These are phyloP conservation scores for Solanum pinnatisectum DNA, from an alignment of 257 asterid genomes.

Conservation along the genomic window DNA sequence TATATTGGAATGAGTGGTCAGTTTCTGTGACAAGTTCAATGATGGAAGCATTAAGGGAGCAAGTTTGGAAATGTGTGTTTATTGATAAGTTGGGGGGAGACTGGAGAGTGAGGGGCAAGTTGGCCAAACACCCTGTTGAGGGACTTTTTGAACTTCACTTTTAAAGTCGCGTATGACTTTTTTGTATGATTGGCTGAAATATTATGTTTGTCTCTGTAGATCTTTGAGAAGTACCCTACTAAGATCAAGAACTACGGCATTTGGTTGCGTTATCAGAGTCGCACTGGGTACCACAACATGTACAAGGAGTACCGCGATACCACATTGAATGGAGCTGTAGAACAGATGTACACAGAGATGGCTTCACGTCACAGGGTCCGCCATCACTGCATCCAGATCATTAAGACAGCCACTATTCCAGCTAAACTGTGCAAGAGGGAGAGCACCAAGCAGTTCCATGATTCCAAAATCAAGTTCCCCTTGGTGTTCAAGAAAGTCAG, in stretches of 20 bases:
- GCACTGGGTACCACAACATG: not conserved
- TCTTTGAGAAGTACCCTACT: slow-evolving; percentile 1
- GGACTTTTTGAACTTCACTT: not conserved
- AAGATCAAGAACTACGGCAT: not conserved
- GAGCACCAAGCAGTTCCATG: not conserved
- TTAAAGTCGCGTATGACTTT: not conserved
- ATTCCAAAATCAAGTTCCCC: not conserved
- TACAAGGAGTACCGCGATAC: slow-evolving; percentile 2
- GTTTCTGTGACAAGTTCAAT: not conserved
- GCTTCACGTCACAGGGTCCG: slow-evolving; percentile 4
- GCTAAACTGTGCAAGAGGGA: not conserved
- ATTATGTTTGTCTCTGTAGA: not conserved
- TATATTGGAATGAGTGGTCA: not conserved
- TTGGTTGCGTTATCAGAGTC: not conserved
- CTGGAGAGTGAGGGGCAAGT: not conserved
- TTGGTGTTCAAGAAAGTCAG: not conserved
- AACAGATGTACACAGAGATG: slow-evolving; percentile 1
- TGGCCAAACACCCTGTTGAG: not conserved
- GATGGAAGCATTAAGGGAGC: not conserved
- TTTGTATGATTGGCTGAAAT: not conserved
- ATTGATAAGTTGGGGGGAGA: not conserved
- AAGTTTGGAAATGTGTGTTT: not conserved
- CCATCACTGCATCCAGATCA: slow-evolving; percentile 2
- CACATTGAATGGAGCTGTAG: slow-evolving; percentile 2
- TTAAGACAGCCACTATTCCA: slow-evolving; percentile 1